A percentile compares a stretch with the other conserved stretches of the same genome.
phyloP scores from a whole-genome alignment of 2,329 filamentous ascomycete species.

The Aspergillus pseudoviridinutans region DNA sequence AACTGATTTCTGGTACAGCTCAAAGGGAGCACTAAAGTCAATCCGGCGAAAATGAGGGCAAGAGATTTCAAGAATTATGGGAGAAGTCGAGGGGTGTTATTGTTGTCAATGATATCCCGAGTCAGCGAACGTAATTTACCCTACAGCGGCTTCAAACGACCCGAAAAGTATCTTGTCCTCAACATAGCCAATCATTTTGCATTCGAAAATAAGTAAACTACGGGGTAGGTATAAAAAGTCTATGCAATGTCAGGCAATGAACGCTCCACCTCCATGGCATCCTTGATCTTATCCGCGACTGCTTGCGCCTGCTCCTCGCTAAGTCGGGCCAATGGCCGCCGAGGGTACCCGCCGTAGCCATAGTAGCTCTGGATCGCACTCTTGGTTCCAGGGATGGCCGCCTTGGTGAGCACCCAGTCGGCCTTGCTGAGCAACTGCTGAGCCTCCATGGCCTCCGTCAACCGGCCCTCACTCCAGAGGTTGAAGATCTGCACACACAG shows the following conservation, averaged over 20 bases:
- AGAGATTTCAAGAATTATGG: not conserved
- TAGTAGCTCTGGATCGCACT: constrained; percentile 76
- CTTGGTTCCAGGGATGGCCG: constrained; percentile 82
- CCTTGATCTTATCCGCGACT: constrained; percentile 33
- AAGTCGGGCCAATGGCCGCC: constrained; percentile 52
- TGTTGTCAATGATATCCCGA: not conserved
- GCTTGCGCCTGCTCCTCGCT: constrained; percentile 27
- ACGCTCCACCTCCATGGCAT: constrained; percentile 33
- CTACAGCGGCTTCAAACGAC: not conserved
- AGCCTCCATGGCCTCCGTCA: constrained; percentile 69
- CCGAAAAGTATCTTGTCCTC: not conserved
- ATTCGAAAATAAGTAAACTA: not conserved
- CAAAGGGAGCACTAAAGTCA: not conserved
- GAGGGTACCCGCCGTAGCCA: constrained; percentile 76
- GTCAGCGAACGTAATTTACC: not conserved
- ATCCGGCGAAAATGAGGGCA: not conserved
- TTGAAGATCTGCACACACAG: constrained; percentile 77
- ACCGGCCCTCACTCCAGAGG: constrained; percentile 69
- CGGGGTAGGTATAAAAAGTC: not conserved
- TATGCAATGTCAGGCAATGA: constrained; percentile 34
- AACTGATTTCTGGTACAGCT: not conserved
- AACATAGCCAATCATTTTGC: not conserved
- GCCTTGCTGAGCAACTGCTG: constrained; percentile 73
- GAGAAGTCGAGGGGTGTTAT: not conserved
- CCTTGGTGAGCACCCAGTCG: constrained; percentile 82